Conservation (phyloP, 2,329 filamentous ascomycete species). For the Trichoderma sp. region DNA sequence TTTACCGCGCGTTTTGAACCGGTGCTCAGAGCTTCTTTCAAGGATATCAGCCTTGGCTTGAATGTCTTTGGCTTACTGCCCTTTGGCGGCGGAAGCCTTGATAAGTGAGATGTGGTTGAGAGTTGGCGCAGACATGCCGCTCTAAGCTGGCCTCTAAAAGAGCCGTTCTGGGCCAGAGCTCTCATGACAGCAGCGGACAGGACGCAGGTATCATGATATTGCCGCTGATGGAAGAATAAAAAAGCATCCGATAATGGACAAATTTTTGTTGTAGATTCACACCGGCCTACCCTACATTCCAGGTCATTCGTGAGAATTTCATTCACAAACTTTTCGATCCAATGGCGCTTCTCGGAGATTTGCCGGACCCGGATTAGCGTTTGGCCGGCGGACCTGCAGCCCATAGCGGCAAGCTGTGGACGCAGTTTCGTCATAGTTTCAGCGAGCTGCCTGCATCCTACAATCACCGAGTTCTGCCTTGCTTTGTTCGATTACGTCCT, state of each 20-base stretch:
- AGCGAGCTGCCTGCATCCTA: conserved; percentile 1
- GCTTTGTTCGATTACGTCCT: background rate
- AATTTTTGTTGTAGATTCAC: background rate
- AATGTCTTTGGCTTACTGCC: background rate
- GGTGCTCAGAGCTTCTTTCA: background rate
- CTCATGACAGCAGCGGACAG: conserved; percentile 32
- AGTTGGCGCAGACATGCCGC: conserved; percentile 28
- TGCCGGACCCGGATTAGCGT: conserved; percentile 14
- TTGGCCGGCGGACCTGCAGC: conserved; percentile 9
- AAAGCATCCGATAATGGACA: background rate
- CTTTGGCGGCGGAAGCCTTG: background rate
- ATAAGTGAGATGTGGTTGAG: conserved; percentile 30
- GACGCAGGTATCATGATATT: conserved; percentile 15
- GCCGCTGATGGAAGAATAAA: background rate
- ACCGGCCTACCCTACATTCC: background rate
- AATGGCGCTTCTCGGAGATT: background rate
- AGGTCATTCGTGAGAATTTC: background rate
- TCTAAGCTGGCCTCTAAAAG: conserved; percentile 28
- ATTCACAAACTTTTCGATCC: background rate
- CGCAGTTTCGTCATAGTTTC: conserved; percentile 22
- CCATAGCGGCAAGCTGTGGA: conserved; percentile 11
- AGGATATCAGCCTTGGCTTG: background rate
- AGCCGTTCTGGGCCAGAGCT: conserved; percentile 31
- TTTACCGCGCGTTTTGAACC: conserved; percentile 9
- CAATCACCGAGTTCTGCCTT: background rate